Conservation (phyloP, 257 asterid species). For the Oldenlandia corymbosa region DNA sequence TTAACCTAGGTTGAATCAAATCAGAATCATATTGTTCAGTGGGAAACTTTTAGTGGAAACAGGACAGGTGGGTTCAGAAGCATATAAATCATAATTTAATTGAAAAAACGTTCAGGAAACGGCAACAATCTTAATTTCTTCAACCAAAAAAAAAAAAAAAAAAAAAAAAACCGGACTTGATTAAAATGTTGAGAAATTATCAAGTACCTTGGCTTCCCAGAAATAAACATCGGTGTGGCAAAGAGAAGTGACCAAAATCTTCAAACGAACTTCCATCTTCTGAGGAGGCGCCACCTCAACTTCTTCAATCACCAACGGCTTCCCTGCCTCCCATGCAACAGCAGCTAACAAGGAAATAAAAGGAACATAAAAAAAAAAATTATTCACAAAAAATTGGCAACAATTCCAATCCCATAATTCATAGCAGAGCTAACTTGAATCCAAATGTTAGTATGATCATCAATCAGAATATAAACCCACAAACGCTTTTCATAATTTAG, state of each 20-base stretch:
- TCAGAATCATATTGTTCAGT: neutral
- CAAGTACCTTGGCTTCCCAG: slow-evolving; percentile 84
- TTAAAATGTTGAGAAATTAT: neutral
- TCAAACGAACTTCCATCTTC: slow-evolving; percentile 76
- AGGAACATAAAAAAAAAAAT: neutral
- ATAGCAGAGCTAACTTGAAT: too few species aligned
- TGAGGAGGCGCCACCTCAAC: slow-evolving; percentile 97
- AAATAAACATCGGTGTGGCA: slow-evolving; percentile 87
- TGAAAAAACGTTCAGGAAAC: neutral
- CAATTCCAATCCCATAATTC: too few species aligned
- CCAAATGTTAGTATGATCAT: too few species aligned
- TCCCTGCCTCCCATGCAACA: slow-evolving; percentile 87
- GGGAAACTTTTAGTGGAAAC: neutral
- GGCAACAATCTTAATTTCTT: neutral
- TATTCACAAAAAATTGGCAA: neutral
- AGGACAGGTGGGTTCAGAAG: neutral
- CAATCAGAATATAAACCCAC: too few species aligned
- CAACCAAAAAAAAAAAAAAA: neutral
- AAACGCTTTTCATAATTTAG: too few species aligned
- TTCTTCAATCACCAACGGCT: slow-evolving; percentile 84
- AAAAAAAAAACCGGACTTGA: too few species aligned
- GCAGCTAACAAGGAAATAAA: too few species aligned
- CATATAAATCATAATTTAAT: neutral
- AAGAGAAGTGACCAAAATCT: slow-evolving; percentile 71
- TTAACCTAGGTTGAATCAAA: neutral